Conservation (phyloP, 2,329 filamentous ascomycete species). For the Ceratocystis smalleyi region DNA sequence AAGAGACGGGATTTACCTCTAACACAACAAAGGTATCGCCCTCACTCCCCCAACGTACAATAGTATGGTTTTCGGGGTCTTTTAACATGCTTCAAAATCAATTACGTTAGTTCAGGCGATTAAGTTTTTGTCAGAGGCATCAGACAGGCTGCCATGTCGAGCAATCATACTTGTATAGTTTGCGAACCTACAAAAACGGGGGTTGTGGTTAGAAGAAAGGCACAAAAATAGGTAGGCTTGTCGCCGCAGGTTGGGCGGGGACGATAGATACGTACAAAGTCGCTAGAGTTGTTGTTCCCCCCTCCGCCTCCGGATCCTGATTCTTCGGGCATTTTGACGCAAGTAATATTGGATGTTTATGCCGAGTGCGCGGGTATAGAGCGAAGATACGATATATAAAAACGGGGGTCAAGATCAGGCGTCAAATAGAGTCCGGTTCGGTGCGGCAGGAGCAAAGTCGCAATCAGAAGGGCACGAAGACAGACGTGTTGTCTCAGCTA, state of each 20-base stretch:
- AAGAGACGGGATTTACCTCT: constrained; percentile 45
- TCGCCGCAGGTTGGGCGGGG: not conserved
- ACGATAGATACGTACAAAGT: constrained; percentile 57
- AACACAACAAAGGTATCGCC: constrained; percentile 94
- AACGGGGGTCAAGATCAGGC: not conserved
- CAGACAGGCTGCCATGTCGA: constrained; percentile 23
- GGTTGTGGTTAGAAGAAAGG: constrained; percentile 12
- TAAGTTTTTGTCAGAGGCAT: constrained; percentile 6
- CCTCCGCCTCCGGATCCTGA: constrained; percentile 23
- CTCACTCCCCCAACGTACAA: constrained; percentile 89
- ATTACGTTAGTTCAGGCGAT: constrained; percentile 21
- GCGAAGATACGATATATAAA: not conserved
- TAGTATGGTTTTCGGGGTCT: constrained; percentile 78
- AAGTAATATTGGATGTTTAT: not conserved
- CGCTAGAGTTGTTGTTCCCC: constrained; percentile 78
- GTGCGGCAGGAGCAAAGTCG: no score
- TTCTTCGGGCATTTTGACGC: constrained; percentile 10
- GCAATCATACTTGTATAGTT: constrained; percentile 72
- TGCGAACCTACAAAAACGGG: constrained; percentile 56
- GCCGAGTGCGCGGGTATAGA: not conserved
- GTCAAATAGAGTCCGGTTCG: no score
- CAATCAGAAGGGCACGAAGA: not conserved
- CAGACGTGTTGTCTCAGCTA: not conserved
- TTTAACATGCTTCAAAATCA: constrained; percentile 66
- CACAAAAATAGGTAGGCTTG: not conserved